Evolutionary conservation across 345 rosid species (phyloP).

Genomic region (Turnera subulata): DNA sequence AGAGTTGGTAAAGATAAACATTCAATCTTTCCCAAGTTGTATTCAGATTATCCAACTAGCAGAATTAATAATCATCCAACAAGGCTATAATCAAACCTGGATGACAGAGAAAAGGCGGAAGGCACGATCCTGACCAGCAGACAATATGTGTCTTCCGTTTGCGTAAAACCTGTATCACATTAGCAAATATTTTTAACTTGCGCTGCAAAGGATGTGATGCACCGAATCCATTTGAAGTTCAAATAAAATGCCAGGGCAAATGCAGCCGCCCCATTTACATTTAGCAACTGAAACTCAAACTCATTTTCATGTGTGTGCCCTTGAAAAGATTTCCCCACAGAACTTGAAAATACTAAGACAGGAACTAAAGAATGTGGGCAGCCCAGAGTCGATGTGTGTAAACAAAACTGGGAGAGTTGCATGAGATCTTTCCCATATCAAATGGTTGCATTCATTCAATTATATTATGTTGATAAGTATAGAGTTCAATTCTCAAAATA

Average conservation of each 20-base stretch:
- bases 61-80: background rate
- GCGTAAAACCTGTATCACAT: constrained; percentile 69
- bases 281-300: too few species aligned
- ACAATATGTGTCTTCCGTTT: constrained; percentile 92
- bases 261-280: too few species aligned
- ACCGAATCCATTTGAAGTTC: background rate
- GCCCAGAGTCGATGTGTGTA: too few species aligned
- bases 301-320: too few species aligned
- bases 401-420: too few species aligned
- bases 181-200: constrained; percentile 7
- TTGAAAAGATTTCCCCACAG: too few species aligned
- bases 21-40: background rate
- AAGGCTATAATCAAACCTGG: constrained; percentile 45
- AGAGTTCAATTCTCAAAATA: background rate
- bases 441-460: too few species aligned
- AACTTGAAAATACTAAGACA: too few species aligned
- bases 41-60: background rate
- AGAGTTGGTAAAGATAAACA: background rate
- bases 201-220: background rate
- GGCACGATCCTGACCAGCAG: constrained; percentile 98
- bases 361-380: too few species aligned
- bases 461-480: background rate
- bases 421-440: too few species aligned
- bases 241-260: background rate
- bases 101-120: constrained; percentile 89